Base-by-base conservation (phyloP, 2,329 filamentous ascomycete species). In the Pseudocercospora musae region DNA sequence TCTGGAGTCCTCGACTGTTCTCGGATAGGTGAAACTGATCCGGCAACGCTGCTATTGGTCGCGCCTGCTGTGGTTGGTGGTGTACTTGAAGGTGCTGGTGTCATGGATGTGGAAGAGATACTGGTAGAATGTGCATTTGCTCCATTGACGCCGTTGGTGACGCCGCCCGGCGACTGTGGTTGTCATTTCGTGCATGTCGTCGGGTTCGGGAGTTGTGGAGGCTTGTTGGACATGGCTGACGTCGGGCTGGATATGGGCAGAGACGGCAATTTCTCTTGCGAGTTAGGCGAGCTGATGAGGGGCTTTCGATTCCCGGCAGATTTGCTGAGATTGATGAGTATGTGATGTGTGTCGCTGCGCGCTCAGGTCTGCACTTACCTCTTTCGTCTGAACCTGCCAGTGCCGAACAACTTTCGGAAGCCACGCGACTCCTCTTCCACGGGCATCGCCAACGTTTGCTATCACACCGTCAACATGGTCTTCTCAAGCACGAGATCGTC, bases 341-440 rank as follows among this genome's bases (percentile, higher is more conserved):
- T 37, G 9, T 20, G 44, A 40, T 37, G 9, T 20, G 44, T 15
- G 40, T 54, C 52, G 52, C 44, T 57, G 33, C 23, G 44, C 31
- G 50, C 59, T 13, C 10, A 21, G n/a, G 8, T 48, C 2, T 25
- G 27, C 52, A 60, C 69, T 60, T 52, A 71, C 70, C 71, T 73
- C 63, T 72, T 73, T 33, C 68, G 60, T 52, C 67, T 61, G 25
- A 69, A 62, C 29, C 65, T 64, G 10, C 58, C 64, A 20, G 66
- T 65, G 25, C 66, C 66, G 49, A 74, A 72, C 25, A 74, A 60
- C 65, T 73, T 74, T 55, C 67, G 71, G 49, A 74, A 62, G 2
- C 72, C 70, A 57, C 58, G 71, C 3, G 69, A 62, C 40, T 72
- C 68, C 15, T 59, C 59, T 33, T 69, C 64, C 54, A 65, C 56